These are phyloP conservation scores for Cyberlindnera maritima DNA, from an alignment of 805 yeast genomes.

Conservation along the genomic window DNA sequence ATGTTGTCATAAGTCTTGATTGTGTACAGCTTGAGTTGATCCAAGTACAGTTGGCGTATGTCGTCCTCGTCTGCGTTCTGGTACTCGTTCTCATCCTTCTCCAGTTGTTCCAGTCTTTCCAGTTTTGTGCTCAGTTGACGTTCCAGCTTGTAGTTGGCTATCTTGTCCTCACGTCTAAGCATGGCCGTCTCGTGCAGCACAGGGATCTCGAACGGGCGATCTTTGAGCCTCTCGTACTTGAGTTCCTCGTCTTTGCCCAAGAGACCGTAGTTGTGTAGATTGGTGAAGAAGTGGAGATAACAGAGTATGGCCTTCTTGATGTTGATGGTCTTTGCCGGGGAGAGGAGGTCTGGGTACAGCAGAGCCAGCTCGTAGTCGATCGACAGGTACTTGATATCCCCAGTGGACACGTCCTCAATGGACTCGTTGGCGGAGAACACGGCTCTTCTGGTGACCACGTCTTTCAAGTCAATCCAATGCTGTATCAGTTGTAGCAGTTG, in stretches of 20 bases:
- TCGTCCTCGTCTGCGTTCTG: constrained; percentile 59
- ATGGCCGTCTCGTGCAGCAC: constrained; percentile 36
- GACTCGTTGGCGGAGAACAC: constrained; percentile 73
- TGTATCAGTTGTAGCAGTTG: constrained; percentile 36
- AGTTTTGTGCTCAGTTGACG: constrained; percentile 50
- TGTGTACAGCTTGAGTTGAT: constrained; percentile 51
- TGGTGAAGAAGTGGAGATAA: constrained; percentile 44
- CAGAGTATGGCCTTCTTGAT: constrained; percentile 42
- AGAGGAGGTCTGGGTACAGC: constrained; percentile 26
- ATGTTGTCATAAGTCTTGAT: constrained; percentile 53
- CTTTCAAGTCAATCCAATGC: constrained; percentile 43
- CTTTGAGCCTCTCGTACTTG: constrained; percentile 35
- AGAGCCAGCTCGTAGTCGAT: constrained; percentile 59
- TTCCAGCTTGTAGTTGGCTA: constrained; percentile 61
- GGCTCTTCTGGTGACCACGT: constrained; percentile 43
- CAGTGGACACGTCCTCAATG: constrained; percentile 64
- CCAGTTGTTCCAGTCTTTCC: constrained; percentile 35
- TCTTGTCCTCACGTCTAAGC: constrained; percentile 64
- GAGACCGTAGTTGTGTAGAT: constrained; percentile 43
- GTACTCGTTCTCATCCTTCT: constrained; percentile 31
- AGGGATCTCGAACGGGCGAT: constrained; percentile 33
- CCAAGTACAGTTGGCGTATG: constrained; percentile 51
- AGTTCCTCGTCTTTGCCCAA: constrained; percentile 36
- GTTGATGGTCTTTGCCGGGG: constrained; percentile 31
- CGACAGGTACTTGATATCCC: constrained; percentile 56